Evolutionary conservation across 208 protist species (phyloP).

Genomic region (Leishmania turanica): DNA sequence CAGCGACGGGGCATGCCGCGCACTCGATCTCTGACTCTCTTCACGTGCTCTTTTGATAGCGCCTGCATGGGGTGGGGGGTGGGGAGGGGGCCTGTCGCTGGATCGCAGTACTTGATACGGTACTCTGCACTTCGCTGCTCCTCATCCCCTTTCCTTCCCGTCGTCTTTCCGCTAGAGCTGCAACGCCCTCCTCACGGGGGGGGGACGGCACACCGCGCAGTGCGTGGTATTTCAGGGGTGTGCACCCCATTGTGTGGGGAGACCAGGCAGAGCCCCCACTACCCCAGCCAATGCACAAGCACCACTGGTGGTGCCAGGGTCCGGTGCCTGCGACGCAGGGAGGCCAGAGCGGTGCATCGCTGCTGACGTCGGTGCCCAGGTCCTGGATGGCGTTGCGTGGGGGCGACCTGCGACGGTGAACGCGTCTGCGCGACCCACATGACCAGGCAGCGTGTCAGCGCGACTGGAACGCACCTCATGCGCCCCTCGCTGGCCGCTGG

Average conservation of each 20-base stretch:
- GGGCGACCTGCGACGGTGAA: not conserved
- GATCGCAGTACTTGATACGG: not conserved
- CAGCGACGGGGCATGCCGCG: not conserved
- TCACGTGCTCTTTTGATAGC: not conserved
- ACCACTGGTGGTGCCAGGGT: not conserved
- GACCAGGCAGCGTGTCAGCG: not conserved
- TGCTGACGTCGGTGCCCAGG: not conserved
- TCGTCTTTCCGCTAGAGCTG: not conserved
- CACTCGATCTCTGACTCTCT: not conserved
- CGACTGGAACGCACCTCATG: not conserved
- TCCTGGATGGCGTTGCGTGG: not conserved
- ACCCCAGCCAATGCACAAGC: not conserved
- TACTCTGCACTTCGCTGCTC: not conserved
- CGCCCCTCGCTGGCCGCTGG: not conserved
- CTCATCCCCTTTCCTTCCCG: not conserved
- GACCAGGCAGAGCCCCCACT: not conserved
- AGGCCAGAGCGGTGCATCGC: not conserved
- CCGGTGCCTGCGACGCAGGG: not conserved
- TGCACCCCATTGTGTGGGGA: not conserved
- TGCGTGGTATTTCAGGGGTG: not conserved
- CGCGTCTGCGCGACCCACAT: not conserved
- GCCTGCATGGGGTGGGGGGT: not conserved
- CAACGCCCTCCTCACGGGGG: not conserved
- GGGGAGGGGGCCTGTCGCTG: not conserved
- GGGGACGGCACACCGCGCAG: not conserved